These are phyloP conservation scores for Myriosclerotinia curreyana DNA, from an alignment of 2,329 filamentous ascomycete species.

Conservation along the genomic window DNA sequence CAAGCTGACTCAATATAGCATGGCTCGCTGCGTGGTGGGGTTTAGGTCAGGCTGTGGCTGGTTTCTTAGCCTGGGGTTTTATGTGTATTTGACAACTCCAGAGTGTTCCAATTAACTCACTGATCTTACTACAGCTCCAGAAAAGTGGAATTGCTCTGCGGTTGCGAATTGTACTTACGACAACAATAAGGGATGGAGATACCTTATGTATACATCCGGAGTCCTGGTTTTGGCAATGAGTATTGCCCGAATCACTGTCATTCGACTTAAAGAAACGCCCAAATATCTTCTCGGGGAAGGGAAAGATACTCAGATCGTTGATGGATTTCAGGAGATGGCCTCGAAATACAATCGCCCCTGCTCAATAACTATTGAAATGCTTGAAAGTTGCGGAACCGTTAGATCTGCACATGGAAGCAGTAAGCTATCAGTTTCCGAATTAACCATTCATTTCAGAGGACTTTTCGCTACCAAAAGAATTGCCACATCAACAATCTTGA, in stretches of 20 bases:
- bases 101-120: not conserved
- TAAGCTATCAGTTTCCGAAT: constrained; percentile 39
- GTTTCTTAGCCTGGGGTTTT: constrained; percentile 36
- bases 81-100: constrained; percentile 25
- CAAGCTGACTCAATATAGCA: constrained; percentile 34
- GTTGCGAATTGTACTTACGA: constrained; percentile 44
- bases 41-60: constrained; percentile 36
- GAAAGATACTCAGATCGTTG: constrained; percentile 50
- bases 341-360: constrained; percentile 52
- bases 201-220: constrained; percentile 53
- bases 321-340: constrained; percentile 49
- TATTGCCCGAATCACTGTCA: constrained; percentile 51
- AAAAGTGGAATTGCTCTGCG: constrained; percentile 45
- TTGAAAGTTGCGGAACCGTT: constrained; percentile 46
- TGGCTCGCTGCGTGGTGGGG: constrained; percentile 59
- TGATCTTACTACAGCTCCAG: constrained; percentile 37
- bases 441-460: constrained; percentile 56
- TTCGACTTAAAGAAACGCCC: constrained; percentile 54
- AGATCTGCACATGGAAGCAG: constrained; percentile 36
- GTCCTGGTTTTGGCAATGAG: constrained; percentile 53
- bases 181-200: constrained; percentile 57
- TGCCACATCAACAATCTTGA: constrained; percentile 57
- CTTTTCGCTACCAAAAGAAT: constrained; percentile 62
- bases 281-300: constrained; percentile 55
- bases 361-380: constrained; percentile 48